A percentile compares a stretch with the other conserved stretches of the same genome.
These are phyloP conservation scores for Coniosporium tulheliwenetii DNA, from an alignment of 2,329 filamentous ascomycete species.

Conservation along the genomic window DNA sequence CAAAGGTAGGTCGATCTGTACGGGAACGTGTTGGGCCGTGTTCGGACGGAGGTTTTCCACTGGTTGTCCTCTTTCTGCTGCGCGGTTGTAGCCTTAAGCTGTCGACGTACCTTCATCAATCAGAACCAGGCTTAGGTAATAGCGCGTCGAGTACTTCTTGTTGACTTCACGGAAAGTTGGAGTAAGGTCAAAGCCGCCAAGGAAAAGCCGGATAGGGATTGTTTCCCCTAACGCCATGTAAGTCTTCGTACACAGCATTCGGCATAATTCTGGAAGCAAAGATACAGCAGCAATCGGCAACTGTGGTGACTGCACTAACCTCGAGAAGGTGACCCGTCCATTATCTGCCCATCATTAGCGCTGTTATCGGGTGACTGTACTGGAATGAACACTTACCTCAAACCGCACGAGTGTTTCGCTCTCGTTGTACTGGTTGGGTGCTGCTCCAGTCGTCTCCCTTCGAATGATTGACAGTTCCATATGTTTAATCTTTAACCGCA, in stretches of 20 bases:
- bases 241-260: too few species aligned
- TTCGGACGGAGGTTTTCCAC: too few species aligned
- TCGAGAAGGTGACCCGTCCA: constrained; percentile 97
- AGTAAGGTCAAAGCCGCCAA: constrained; percentile 92
- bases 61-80: too few species aligned
- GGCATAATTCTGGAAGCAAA: too few species aligned
- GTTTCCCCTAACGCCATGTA: constrained; percentile 41
- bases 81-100: too few species aligned
- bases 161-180: constrained; percentile 98
- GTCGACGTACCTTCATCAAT: constrained; percentile 69
- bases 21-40: too few species aligned
- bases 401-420: constrained; percentile 96
- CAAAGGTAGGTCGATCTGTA: too few species aligned
- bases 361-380: constrained; percentile 1
- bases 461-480: constrained; percentile 99
- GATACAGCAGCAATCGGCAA: too few species aligned
- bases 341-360: constrained; percentile 47
- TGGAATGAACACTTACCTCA: constrained; percentile 44
- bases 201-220: constrained; percentile 91
- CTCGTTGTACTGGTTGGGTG: constrained; percentile 98
- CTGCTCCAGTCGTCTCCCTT: constrained; percentile 86
- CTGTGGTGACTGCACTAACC: constrained; percentile 15
- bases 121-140: constrained; percentile 89
- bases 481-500: constrained; percentile 97
- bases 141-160: constrained; percentile 98